phyloP scores from a whole-genome alignment of 2,329 filamentous ascomycete genomes.

The Karstenula rhodostoma region DNA sequence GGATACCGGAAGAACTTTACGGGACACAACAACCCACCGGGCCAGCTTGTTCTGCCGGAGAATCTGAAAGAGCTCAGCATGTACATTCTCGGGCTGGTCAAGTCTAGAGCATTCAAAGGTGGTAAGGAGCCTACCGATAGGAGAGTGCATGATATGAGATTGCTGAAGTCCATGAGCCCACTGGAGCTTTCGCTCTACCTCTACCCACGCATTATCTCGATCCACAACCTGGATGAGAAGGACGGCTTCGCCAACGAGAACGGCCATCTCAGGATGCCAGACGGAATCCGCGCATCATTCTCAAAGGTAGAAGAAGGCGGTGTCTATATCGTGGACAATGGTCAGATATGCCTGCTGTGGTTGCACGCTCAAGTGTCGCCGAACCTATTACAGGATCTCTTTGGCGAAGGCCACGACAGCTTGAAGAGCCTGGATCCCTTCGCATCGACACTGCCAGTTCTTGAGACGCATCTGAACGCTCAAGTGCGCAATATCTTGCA shows the following conservation, averaged over 20 bases:
- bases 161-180: conserved; percentile 87
- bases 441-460: conserved; percentile 77
- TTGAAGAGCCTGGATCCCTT: conserved; percentile 84
- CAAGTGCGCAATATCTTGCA: conserved; percentile 94
- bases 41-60: conserved; percentile 93
- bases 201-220: conserved; percentile 89
- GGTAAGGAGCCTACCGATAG: conserved; percentile 91
- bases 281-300: conserved; percentile 82
- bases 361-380: conserved; percentile 91
- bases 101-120: conserved; percentile 90
- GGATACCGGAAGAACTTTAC: conserved; percentile 94
- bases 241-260: conserved; percentile 95
- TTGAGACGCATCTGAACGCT: conserved; percentile 91
- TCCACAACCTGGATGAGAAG: conserved; percentile 86
- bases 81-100: conserved; percentile 90
- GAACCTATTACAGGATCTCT: conserved; percentile 88
- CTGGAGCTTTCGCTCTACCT: conserved; percentile 89
- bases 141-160: conserved; percentile 87
- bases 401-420: conserved; percentile 76
- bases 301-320: conserved; percentile 89
- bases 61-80: conserved; percentile 96
- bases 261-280: conserved; percentile 85
- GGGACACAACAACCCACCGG: conserved; percentile 81
- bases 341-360: conserved; percentile 91
- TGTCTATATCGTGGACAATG: conserved; percentile 94